Percentiles rank a stretch among this genome's conserved stretches.
These are phyloP conservation scores for Lasiodiplodia theobromae DNA, from an alignment of 2,329 filamentous ascomycete species.

Conservation along the genomic window DNA sequence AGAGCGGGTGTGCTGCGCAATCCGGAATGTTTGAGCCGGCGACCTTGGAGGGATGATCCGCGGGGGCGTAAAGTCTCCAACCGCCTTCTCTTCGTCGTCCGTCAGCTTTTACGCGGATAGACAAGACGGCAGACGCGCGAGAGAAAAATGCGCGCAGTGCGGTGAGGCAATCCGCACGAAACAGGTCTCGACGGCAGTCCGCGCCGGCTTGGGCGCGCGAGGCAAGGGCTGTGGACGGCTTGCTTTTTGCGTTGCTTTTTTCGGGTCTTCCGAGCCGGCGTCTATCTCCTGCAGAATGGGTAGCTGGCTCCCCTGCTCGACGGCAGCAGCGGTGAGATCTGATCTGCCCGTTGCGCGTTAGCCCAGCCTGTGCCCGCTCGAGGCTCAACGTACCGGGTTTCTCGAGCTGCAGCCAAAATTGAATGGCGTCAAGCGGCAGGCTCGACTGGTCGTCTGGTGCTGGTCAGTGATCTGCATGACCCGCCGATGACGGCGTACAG, in stretches of 20 bases:
- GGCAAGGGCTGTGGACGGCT: constrained; percentile 23
- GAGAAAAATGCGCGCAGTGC: constrained; percentile 28
- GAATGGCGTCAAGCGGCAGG: constrained; percentile 28
- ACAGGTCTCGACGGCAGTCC: constrained; percentile 24
- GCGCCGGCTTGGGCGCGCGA: constrained; percentile 4
- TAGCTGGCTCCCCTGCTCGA: constrained; percentile 21
- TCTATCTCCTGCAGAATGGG: constrained; percentile 28
- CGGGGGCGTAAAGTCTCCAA: constrained; percentile 1
- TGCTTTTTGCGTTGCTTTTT: constrained; percentile 30
- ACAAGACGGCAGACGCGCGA: constrained; percentile 7
- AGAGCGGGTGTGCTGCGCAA: constrained; percentile 22
- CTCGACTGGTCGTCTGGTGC: constrained; percentile 27
- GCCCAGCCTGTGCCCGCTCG: constrained; percentile 24
- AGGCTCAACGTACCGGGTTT: constrained; percentile 30
- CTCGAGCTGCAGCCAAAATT: constrained; percentile 31
- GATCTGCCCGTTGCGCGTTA: constrained; percentile 27
- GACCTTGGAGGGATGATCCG: constrained; percentile 11
- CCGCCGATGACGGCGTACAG: constrained; percentile 24
- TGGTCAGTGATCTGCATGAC: constrained; percentile 29
- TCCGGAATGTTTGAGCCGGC: constrained; percentile 14
- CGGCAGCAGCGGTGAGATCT: constrained; percentile 28
- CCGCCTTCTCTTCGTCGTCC: constrained; percentile 10
- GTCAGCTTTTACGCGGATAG: constrained; percentile 13
- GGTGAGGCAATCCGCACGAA: constrained; percentile 23
- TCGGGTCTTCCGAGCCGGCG: constrained; percentile 29